A percentile compares a stretch with the other conserved stretches of the same genome.
Evolutionary conservation across 2,329 filamentous ascomycete genomes (phyloP).

Genomic region (Cordyceps cicadae): DNA sequence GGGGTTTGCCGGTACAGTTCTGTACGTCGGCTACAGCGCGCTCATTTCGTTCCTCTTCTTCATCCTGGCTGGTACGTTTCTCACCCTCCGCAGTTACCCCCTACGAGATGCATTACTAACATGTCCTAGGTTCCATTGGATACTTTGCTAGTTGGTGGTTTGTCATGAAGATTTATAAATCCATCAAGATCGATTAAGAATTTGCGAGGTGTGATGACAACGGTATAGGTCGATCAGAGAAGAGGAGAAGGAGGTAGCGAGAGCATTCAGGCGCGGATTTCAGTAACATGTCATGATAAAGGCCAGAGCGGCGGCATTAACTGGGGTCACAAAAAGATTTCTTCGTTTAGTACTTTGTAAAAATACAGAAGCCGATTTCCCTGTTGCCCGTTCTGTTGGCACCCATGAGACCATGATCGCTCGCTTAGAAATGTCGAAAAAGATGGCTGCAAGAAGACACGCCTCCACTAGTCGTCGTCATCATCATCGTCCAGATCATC

Average conservation of each 20-base stretch:
- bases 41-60: slow-evolving; percentile 88
- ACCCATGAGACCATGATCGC: slow-evolving; percentile 1
- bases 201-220: not conserved
- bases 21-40: slow-evolving; percentile 89
- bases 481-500: slow-evolving; percentile 46
- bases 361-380: slow-evolving; percentile 5
- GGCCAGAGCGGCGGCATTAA: slow-evolving; percentile 8
- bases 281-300: slow-evolving; percentile 2
- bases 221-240: no score
- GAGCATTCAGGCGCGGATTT: not conserved
- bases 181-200: slow-evolving; percentile 90
- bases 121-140: slow-evolving; percentile 70
- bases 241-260: not conserved
- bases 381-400: not conserved
- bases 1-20: slow-evolving; percentile 74
- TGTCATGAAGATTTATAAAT: slow-evolving; percentile 85
- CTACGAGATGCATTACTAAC: slow-evolving; percentile 14
- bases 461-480: slow-evolving; percentile 25
- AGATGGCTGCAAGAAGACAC: not conserved
- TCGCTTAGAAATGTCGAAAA: not conserved
- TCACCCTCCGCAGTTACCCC: not conserved
- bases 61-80: slow-evolving; percentile 75
- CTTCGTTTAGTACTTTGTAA: slow-evolving; percentile 10
- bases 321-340: slow-evolving; percentile 5
- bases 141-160: slow-evolving; percentile 95